A percentile compares a stretch with the other conserved stretches of the same genome.
Conservation (phyloP, 495 filamentous ascomycete genomes). For the Talaromyces thailandensis region DNA sequence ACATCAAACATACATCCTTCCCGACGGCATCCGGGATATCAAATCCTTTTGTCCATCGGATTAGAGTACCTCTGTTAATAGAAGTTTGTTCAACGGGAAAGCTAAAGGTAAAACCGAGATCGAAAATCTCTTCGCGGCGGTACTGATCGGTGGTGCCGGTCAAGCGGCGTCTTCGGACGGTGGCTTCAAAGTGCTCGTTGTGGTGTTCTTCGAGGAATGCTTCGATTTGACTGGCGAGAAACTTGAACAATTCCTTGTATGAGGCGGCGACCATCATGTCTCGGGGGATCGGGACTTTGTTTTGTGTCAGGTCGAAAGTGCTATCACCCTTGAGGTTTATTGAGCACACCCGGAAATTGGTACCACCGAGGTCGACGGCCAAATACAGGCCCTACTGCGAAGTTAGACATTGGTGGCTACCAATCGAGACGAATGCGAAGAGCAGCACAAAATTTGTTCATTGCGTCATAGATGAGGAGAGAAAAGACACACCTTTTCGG, state of each 20-base stretch:
- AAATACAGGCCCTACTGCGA: slow-evolving; percentile 72
- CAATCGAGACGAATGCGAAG: slow-evolving; percentile 4
- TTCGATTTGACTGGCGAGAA: slow-evolving; percentile 87
- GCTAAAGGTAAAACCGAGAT: slow-evolving; percentile 93
- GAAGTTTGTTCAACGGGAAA: slow-evolving; percentile 92
- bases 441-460: not conserved
- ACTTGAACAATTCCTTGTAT: slow-evolving; percentile 81
- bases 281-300: slow-evolving; percentile 82
- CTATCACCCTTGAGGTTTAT: slow-evolving; percentile 84
- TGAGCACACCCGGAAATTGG: slow-evolving; percentile 96
- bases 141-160: slow-evolving; percentile 42
- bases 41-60: slow-evolving; percentile 98
- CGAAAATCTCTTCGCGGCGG: slow-evolving; percentile 65
- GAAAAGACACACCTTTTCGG: slow-evolving; percentile 59
- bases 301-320: slow-evolving; percentile 84
- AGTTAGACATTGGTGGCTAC: not conserved
- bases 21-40: slow-evolving; percentile 88
- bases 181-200: slow-evolving; percentile 72
- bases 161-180: slow-evolving; percentile 51
- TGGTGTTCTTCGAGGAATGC: slow-evolving; percentile 80
- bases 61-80: slow-evolving; percentile 86
- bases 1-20: slow-evolving; percentile 84
- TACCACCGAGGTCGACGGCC: slow-evolving; percentile 93
- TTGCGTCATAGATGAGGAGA: slow-evolving; percentile 1
- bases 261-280: slow-evolving; percentile 86